These are phyloP conservation scores for Salix brachista DNA, from an alignment of 345 rosid genomes.

Conservation along the genomic window DNA sequence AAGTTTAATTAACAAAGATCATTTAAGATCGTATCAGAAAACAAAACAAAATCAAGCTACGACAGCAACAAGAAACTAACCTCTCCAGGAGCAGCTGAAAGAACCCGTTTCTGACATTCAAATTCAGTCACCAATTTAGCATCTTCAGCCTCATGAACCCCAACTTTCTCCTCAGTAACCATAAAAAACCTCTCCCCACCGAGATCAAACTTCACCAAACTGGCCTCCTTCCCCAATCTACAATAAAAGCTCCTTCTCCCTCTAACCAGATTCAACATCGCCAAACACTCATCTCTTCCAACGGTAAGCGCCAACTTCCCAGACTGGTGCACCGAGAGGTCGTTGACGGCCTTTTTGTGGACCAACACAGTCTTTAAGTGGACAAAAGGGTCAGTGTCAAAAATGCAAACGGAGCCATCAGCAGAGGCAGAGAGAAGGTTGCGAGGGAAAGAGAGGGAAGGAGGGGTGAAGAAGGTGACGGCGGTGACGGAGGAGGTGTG, in stretches of 20 bases:
- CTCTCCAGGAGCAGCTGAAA: constrained; percentile 80
- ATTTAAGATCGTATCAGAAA: background rate
- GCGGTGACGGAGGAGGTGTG: constrained; percentile 68
- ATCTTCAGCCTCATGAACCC: constrained; percentile 81
- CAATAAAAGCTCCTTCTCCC: constrained; percentile 83
- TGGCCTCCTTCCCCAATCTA: constrained; percentile 65
- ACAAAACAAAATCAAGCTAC: background rate
- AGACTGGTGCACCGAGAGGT: constrained; percentile 66
- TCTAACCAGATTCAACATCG: constrained; percentile 80
- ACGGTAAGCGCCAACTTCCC: constrained; percentile 83
- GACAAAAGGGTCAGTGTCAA: constrained; percentile 80
- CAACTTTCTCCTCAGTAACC: constrained; percentile 56
- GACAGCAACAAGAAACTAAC: constrained; percentile 27
- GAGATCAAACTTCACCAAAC: constrained; percentile 52
- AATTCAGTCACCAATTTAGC: constrained; percentile 67
- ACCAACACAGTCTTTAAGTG: constrained; percentile 61
- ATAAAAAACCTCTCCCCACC: constrained; percentile 67
- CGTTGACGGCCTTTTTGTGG: constrained; percentile 69
- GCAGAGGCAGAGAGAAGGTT: constrained; percentile 79
- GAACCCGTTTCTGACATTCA: constrained; percentile 57
- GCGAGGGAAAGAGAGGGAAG: constrained; percentile 71
- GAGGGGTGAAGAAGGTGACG: constrained; percentile 73
- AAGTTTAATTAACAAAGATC: background rate
- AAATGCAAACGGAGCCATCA: constrained; percentile 80
- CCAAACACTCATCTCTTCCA: constrained; percentile 76